These are phyloP conservation scores for Quercus phellos DNA, from an alignment of 331 rosid species.

Conservation along the genomic window DNA sequence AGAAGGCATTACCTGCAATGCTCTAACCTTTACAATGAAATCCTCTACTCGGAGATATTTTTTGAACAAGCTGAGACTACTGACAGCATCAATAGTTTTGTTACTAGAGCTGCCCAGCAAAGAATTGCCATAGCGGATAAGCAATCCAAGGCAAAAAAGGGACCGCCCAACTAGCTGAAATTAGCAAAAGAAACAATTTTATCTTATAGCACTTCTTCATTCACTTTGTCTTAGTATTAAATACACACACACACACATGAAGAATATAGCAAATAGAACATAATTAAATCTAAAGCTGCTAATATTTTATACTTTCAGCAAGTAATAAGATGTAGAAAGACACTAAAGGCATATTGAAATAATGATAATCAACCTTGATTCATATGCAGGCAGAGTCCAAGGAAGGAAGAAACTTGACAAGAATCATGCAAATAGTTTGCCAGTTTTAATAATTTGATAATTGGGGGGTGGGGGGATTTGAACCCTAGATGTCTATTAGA, in stretches of 20 bases:
- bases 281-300: not conserved
- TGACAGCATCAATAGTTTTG: slow-evolving; percentile 43
- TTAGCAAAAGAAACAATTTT: slow-evolving; percentile 24
- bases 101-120: slow-evolving; percentile 49
- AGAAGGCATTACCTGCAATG: slow-evolving; percentile 65
- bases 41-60: slow-evolving; percentile 71
- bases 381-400: not conserved
- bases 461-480: too few species aligned
- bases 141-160: slow-evolving; percentile 88
- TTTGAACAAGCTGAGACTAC: slow-evolving; percentile 62
- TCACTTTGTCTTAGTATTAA: not conserved
- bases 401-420: not conserved
- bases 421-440: not conserved
- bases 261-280: not conserved
- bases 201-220: not conserved
- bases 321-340: not conserved
- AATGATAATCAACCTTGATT: not conserved
- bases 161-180: slow-evolving; percentile 83
- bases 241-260: not conserved
- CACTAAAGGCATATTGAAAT: not conserved
- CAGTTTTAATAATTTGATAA: not conserved
- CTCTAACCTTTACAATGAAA: slow-evolving; percentile 63
- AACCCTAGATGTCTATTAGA: too few species aligned
- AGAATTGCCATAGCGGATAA: slow-evolving; percentile 81
- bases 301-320: not conserved